Percentiles rank a stretch among this genome's conserved stretches.
phyloP scores from a whole-genome alignment of 2,329 filamentous ascomycete species.

The Plenodomus tracheiphilus region DNA sequence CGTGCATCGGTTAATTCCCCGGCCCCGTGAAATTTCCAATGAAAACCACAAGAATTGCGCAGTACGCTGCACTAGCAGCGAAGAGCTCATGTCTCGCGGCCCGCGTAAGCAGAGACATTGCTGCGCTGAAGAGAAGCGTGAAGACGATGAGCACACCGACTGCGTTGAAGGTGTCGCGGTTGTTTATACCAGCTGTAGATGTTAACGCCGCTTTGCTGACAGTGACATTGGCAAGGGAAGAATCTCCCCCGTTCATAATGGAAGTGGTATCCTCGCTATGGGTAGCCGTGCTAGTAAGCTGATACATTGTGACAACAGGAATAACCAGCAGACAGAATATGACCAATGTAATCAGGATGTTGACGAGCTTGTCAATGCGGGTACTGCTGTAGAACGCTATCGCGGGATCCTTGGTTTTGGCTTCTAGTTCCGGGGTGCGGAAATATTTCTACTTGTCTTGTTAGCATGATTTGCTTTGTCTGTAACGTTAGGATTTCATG shows the following conservation, averaged over 20 bases:
- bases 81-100: conserved; percentile 44
- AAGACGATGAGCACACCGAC: conserved; percentile 50
- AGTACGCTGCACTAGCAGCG: conserved; percentile 45
- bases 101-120: conserved; percentile 44
- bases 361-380: conserved; percentile 47
- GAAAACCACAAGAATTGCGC: conserved; percentile 46
- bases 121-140: conserved; percentile 43
- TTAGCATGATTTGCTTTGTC: not conserved
- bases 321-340: conserved; percentile 49
- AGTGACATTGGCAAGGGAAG: not conserved
- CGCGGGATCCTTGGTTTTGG: conserved; percentile 39
- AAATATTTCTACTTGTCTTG: conserved; percentile 36
- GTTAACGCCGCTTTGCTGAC: not conserved
- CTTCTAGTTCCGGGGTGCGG: conserved; percentile 44
- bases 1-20: conserved; percentile 27
- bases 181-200: conserved; percentile 12
- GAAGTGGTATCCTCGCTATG: not conserved
- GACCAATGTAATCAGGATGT: conserved; percentile 48
- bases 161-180: conserved; percentile 42
- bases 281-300: conserved; percentile 32
- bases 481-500: too few relatives aligned
- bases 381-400: conserved; percentile 44
- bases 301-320: conserved; percentile 48
- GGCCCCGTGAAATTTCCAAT: conserved; percentile 46
- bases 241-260: too few relatives aligned